Base-by-base conservation (phyloP, 2,329 filamentous ascomycete genomes). In the Meredithiella fracta region DNA sequence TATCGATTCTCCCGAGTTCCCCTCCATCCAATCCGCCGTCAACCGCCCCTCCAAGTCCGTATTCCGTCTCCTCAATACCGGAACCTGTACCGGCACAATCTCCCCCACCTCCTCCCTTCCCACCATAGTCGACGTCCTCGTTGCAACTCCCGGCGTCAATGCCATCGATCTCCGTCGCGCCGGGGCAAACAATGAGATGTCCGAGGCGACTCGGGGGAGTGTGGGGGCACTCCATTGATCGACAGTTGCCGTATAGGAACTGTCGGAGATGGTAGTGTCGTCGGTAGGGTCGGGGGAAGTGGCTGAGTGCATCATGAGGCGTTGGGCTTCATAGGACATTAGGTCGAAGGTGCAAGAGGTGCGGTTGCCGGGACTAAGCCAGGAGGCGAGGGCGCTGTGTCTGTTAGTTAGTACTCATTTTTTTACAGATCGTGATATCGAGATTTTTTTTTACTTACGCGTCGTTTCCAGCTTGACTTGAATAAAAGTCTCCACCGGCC, bases 61-160 rank as follows among this genome's bases (percentile, higher is more conserved):
- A 49, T 49, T 49, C 2, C 44, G 17, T 14, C 44, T 23, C 44
- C 15, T 23, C 5, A 49, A 26, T 20, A 9, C 17, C 7, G 20
- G 3, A 49, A 44, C 6, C 40, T 20, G n/a, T n/a, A n/a, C 6
- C 14, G 40, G 40, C n/a, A n/a, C n/a, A 3, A 44, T n/a, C 40
- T 3, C 40, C 40, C 11, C 15, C 15, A 44, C 2, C 15, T 15
- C 17, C 40, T 2, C 40, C 15, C 31, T 22, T 2, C 9, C n/a
- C 17, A 55, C 22, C 23, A 54, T 44, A 58, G 62, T 58, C 59
- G 60, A 59, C 7, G 65, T 59, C 57, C 73, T 69, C 6, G 74
- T 77, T 6, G 74, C 74, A 22, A 77, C 66, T 9, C 74, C 74
- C 0, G 74, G 74, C 0, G 69, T 73, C 58, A 72, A 72, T 11